Evolutionary conservation across 2,329 filamentous ascomycete genomes (phyloP), one percentile per base, ranked within the genome.

Genomic region (Aspergillus sp.): DNA sequence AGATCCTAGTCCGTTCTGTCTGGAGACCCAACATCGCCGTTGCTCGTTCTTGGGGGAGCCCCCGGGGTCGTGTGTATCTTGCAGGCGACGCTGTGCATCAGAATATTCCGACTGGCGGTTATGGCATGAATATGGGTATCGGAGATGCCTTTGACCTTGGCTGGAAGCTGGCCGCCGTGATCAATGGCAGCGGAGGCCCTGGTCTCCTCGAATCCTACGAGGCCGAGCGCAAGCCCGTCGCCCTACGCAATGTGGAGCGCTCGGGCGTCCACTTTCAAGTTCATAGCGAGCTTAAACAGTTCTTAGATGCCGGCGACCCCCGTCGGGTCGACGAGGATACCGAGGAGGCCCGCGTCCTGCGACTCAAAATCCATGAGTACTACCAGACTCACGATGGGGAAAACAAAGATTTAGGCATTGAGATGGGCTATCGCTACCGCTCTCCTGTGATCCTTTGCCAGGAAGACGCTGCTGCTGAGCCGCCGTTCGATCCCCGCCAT

Each of bases 51-150:
- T 73, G 67, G 39, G 45, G 52, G 5, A 64, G 57, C 6, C n/a
- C 52, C 1, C n/a, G 45, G 7, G 56, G 61, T 1, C 60, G 65
- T 3, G 63, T 71, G 1, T 70, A 73, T 21, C 64, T 75, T 3
- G 67, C 66, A 4, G 71, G 71, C 3, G 72, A 75, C 58, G 39
- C 61, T 31, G 57, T 55, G 6, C 73, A 77, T 56, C 64, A 68
- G 35, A 71, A 70, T 31, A 64, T 68, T 21, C 71, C 73, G 0
- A 64, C 63, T 2, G 74, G 75, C 3, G 76, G 73, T 0, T 73
- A 76, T 46, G 76, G 75, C 6, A 71, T 76, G 66, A 77, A 77
- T 54, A 74, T 58, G 2, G 74, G 68, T 1, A 61, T 78, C 2
- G 67, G 62, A 4, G 75, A 77, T 59, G 69, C 66, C 7, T 66